Evolutionary conservation across 2,329 filamentous ascomycete genomes (phyloP).

Genomic region (Dryadomyces quercivorus): DNA sequence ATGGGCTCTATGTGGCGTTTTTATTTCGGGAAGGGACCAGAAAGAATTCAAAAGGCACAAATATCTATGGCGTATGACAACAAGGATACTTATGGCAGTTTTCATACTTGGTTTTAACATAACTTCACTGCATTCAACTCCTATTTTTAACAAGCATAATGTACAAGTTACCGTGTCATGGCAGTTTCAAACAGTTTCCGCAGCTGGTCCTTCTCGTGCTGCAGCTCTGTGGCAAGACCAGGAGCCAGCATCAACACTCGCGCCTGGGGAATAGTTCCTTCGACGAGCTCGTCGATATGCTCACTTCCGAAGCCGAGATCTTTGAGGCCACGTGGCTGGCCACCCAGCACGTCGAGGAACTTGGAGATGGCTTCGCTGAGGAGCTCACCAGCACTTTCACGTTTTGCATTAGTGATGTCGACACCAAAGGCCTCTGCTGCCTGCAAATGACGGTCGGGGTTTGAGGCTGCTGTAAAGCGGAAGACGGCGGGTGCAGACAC

Average conservation of each 20-base stretch:
- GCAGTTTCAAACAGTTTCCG: constrained; percentile 54
- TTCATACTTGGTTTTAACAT: too few species aligned
- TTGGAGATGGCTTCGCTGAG: constrained; percentile 69
- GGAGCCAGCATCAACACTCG: constrained; percentile 88
- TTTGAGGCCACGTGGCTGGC: constrained; percentile 80
- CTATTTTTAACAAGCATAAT: too few species aligned
- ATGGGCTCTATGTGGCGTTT: too few species aligned
- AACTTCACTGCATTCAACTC: too few species aligned
- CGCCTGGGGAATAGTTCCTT: constrained; percentile 87
- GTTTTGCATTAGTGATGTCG: constrained; percentile 77
- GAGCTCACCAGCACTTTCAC: constrained; percentile 79
- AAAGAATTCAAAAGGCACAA: too few species aligned
- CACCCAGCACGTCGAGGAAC: constrained; percentile 74
- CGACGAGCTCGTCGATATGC: constrained; percentile 74
- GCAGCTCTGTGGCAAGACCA: constrained; percentile 57
- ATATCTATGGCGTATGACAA: too few species aligned
- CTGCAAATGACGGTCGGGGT: constrained; percentile 80
- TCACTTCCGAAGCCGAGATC: constrained; percentile 64
- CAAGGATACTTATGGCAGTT: too few species aligned
- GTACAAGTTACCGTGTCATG: constrained; percentile 18
- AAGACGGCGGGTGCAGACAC: constrained; percentile 31
- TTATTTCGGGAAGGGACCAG: too few species aligned
- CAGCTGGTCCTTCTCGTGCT: constrained; percentile 61
- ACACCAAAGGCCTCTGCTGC: constrained; percentile 29
- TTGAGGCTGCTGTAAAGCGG: constrained; percentile 44